phyloP scores from a whole-genome alignment of 306 rosid genomes.

The Trifolium subterraneum region DNA sequence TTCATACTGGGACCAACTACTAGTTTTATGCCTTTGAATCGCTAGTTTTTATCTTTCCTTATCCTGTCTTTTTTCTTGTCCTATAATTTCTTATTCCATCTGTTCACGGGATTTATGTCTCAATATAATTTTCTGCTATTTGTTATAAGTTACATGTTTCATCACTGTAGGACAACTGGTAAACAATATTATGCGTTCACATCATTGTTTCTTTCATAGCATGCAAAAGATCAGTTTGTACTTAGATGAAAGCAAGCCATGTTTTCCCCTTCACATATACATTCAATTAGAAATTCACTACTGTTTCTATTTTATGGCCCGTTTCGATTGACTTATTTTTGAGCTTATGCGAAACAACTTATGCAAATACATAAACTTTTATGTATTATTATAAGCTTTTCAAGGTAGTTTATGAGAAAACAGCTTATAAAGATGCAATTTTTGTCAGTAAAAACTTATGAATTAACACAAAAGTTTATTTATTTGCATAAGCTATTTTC shows the following conservation, averaged over 20 bases:
- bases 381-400: too few species aligned
- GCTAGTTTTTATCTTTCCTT: constrained; percentile 3
- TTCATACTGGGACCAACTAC: constrained; percentile 11
- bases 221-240: constrained; percentile 3
- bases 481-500: too few species aligned
- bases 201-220: constrained; percentile 1
- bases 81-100: constrained; percentile 8
- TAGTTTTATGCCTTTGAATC: constrained; percentile 9
- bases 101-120: constrained; percentile 34
- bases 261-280: constrained; percentile 12
- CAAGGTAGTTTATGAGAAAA: too few species aligned
- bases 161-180: constrained; percentile 17
- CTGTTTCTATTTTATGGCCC: constrained; percentile 2
- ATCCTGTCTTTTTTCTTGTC: constrained; percentile 5
- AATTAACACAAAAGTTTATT: too few species aligned
- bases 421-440: too few species aligned
- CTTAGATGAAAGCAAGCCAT: constrained; percentile 7
- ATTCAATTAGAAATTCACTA: background rate
- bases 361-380: too few species aligned
- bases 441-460: too few species aligned
- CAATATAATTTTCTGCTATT: constrained; percentile 10
- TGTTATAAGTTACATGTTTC: background rate
- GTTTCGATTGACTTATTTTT: too few species aligned
- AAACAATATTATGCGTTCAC: constrained; percentile 20
- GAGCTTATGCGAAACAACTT: too few species aligned